Base-by-base conservation (phyloP, 1,139 yeast genomes). In the Taiozyma onychis region DNA sequence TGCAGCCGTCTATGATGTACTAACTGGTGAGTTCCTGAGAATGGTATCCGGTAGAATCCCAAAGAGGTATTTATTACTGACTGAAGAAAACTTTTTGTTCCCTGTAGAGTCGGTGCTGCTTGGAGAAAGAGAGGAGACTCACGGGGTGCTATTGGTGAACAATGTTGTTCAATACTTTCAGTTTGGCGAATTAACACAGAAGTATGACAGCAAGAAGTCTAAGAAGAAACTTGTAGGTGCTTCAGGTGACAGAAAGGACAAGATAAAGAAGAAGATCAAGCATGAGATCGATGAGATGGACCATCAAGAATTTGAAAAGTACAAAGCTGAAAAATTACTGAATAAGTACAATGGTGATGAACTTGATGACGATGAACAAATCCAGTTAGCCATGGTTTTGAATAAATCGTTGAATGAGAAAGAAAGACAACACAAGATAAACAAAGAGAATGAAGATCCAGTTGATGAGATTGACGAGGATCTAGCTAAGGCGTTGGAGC, bases 81-180 rank as follows among this genome's bases (percentile, higher is more conserved):
- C 52, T 11, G 58, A 55, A n/a, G 51, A 57, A 10, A 55, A 57
- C 44, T 55, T 56, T 11, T 44, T 59, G 21, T 54, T 59, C 50
- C 81, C 84, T 0, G 76, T 78, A 4, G 60, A 67, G 7, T 69
- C 68, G 21, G 72, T 81, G 2, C 60, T 65, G 32, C 60, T 83
- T 39, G 80, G 76, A 45, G 71, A 72, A 6, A 71, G 73, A 51
- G 66, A 66, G 60, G 76, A 62, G 39, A 70, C 80, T 2, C 73
- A 74, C 51, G 91, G 90, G 1, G 62, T 82, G 3, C 68, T 83
- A 4, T 69, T 76, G 1, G 75, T 81, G 48, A 83, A 83, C 3
- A 77, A 81, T 24, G 70, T 78, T 1, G 68, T 83, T 1, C 89
- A 84, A 59, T 81, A 78, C 60, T 83, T 85, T 61, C 80, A 80